These are phyloP conservation scores for Cyathus striatus DNA, from an alignment of 768 basidiomycete species.

Conservation along the genomic window DNA sequence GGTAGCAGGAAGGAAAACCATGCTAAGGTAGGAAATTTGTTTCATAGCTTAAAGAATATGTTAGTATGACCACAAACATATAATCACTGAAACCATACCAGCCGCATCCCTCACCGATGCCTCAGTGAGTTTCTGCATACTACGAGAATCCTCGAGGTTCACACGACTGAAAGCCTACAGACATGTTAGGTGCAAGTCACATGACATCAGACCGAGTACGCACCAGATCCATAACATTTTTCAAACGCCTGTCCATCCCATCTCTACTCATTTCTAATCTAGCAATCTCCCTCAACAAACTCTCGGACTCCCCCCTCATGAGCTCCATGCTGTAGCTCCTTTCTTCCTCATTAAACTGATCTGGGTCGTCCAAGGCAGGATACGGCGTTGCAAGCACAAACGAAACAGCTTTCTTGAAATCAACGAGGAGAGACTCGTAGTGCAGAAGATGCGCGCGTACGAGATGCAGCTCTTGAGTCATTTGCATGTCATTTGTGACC, in stretches of 20 bases:
- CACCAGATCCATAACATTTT: slow-evolving; percentile 40
- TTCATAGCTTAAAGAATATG: slow-evolving; percentile 17
- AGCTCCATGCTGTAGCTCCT: slow-evolving; percentile 1
- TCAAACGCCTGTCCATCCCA: slow-evolving; percentile 30
- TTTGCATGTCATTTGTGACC: slow-evolving; percentile 27
- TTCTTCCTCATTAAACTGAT: not conserved
- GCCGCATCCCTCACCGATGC: slow-evolving; percentile 33
- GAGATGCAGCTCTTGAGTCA: slow-evolving; percentile 51
- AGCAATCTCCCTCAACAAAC: slow-evolving; percentile 36
- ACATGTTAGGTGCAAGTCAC: no score
- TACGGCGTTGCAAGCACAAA: slow-evolving; percentile 46
- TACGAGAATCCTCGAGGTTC: slow-evolving; percentile 42
- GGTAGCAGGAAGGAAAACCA: slow-evolving; percentile 44
- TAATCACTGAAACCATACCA: no score
- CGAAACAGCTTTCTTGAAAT: slow-evolving; percentile 45
- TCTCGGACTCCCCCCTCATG: slow-evolving; percentile 31
- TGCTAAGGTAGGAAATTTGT: slow-evolving; percentile 41
- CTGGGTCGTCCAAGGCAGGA: slow-evolving; percentile 32
- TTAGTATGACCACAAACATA: no score
- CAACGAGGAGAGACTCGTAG: slow-evolving; percentile 46
- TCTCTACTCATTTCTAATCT: slow-evolving; percentile 30
- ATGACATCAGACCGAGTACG: slow-evolving; percentile 1
- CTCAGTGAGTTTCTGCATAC: slow-evolving; percentile 40
- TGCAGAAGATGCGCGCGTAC: slow-evolving; percentile 55
- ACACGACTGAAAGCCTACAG: slow-evolving; percentile 34